A percentile compares a stretch with the other conserved stretches of the same genome.
These are phyloP conservation scores for Didymella keratinophila DNA, from an alignment of 2,329 filamentous ascomycete genomes.

Conservation along the genomic window DNA sequence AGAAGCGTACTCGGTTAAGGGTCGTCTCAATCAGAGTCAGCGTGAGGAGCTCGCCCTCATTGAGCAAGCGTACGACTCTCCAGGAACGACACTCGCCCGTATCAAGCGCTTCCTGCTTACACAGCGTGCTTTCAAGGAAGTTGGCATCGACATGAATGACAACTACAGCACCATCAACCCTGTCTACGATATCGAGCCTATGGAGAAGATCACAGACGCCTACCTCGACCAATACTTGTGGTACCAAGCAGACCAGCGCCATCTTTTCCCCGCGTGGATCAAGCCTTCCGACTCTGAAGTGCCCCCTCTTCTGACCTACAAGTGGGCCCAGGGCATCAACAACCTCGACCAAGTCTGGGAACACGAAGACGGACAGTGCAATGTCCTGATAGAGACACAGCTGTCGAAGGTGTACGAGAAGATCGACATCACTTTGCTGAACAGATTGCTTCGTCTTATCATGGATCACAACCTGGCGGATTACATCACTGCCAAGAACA, in stretches of 20 bases:
- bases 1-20: conserved; percentile 97
- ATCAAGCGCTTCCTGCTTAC: conserved; percentile 98
- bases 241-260: conserved; percentile 98
- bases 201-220: conserved; percentile 99
- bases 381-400: conserved; percentile 98
- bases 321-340: conserved; percentile 99
- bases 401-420: conserved; percentile 99
- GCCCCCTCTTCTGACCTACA: conserved; percentile 91
- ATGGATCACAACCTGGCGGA: conserved; percentile 99
- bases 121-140: conserved; percentile 98
- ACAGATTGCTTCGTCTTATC: conserved; percentile 89
- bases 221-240: conserved; percentile 98
- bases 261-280: conserved; percentile 98
- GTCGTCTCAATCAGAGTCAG: conserved; percentile 94
- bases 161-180: conserved; percentile 99
- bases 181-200: conserved; percentile 97
- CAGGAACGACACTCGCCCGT: conserved; percentile 90
- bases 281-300: conserved; percentile 99
- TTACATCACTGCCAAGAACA: conserved; percentile 99
- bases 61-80: conserved; percentile 97
- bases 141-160: conserved; percentile 99
- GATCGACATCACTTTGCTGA: conserved; percentile 94
- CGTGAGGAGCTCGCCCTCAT: conserved; percentile 96
- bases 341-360: conserved; percentile 97
- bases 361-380: conserved; percentile 91